Evolutionary conservation across 2,329 filamentous ascomycete genomes (phyloP).

Genomic region (Neofusicoccum ribis): DNA sequence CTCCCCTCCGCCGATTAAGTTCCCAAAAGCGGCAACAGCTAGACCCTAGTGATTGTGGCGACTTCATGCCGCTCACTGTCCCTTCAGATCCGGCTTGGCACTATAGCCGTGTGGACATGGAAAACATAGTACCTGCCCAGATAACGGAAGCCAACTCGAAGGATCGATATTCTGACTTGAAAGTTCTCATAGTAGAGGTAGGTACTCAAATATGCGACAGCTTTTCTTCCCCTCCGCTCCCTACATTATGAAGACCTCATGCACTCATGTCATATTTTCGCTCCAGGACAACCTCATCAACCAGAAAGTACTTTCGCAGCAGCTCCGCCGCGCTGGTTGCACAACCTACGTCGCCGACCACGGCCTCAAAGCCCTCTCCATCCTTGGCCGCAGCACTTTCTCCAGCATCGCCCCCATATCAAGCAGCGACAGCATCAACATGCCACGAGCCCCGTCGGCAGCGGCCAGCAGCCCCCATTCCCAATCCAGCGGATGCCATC

Average conservation of each 20-base stretch:
- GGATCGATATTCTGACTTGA: not conserved
- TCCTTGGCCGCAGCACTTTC: slow-evolving; percentile 23
- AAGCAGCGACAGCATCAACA: too few species aligned
- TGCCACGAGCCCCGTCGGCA: too few species aligned
- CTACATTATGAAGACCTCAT: too few species aligned
- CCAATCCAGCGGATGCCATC: too few species aligned
- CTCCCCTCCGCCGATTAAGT: not conserved
- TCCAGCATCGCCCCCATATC: not conserved
- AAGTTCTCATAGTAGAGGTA: slow-evolving; percentile 7
- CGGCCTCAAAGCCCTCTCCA: slow-evolving; percentile 32
- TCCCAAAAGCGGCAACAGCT: not conserved
- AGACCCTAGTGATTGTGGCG: not conserved
- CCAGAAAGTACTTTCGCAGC: slow-evolving; percentile 35
- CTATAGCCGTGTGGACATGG: not conserved
- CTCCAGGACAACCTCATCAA: slow-evolving; percentile 37
- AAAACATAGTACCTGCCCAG: not conserved
- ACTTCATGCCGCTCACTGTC: not conserved
- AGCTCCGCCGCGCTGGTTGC: slow-evolving; percentile 35
- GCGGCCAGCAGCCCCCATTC: too few species aligned
- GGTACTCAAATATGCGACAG: too few species aligned
- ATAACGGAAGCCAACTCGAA: not conserved
- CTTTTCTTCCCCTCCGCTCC: too few species aligned
- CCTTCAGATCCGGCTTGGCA: slow-evolving; percentile 6
- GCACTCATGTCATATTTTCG: slow-evolving; percentile 25
- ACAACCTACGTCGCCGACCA: slow-evolving; percentile 33